Evolutionary conservation across 345 rosid genomes (phyloP), one percentile per base, ranked within the genome.

Genomic region (Iberis pinnata): DNA sequence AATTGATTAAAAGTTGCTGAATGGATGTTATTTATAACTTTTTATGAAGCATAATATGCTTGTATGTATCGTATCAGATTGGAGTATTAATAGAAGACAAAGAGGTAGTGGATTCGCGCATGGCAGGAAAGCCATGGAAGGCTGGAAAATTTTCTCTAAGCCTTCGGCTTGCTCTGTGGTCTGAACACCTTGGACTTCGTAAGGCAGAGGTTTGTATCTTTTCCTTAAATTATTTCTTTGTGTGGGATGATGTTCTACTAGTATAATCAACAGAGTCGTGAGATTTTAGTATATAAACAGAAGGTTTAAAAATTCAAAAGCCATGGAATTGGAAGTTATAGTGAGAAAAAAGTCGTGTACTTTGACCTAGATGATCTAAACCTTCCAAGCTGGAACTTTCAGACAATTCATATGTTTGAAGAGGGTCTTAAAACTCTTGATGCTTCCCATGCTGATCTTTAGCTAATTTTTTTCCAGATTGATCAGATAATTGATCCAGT

Each of bases 71-170:
- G 22, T 61, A 64, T 70, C 78, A 92, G 99, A 88, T 92, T 59
- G 97, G 79, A 14, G 78, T 85, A 53, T 75, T 92, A 38, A 83
- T 88, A 2, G 97, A 92, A 74, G 99, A 92, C 78, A 85, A 74
- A 67, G 99, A 85, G 55, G 64, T 77, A 0, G 80, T 92, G 49
- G 83, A 81, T 71, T 92, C 99, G 1, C 68, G 49, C 60, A 88
- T 92, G 97, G 94, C 83, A 63, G 99, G 95, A 60, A 77, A 77
- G 44, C 90, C 95, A 38, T 81, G 97, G 99, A 83, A 85, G 65
- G 96, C 99, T 61, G 99, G 99, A 62, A 88, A 73, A 48, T 85
- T 88, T 70, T 42, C 90, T 53, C 49, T 56, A 58, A 83, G 90
- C 68, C 97, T 92, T 57, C 88, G 99, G 61, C 85, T 85, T 8